Base-by-base conservation (phyloP, 2,329 filamentous ascomycete genomes). In the Talaromyces sp. region DNA sequence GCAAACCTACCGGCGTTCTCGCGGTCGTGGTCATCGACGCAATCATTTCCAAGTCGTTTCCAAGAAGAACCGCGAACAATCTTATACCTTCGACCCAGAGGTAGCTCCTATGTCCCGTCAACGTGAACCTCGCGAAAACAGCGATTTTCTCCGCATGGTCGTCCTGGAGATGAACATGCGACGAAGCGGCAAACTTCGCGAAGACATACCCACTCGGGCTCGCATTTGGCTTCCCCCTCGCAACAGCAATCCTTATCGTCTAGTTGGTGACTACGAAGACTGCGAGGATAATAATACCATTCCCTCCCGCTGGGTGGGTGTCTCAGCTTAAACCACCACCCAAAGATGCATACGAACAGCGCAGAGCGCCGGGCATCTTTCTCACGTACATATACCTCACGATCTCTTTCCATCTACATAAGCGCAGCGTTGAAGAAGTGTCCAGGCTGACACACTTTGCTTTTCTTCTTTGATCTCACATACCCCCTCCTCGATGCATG, bases 81-180 rank as follows among this genome's bases (percentile, higher is more conserved):
- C 75, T 30, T 71, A 55, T 20, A 58, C 60, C 1, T 70, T 66
- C 20, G 69, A 71, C 42, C 65, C 67, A 10, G 70, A 71, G 41
- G 62, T 68, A 4, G 69, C 72, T 2, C 75, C 79, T 2, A 69
- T 75, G 45, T 75, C 79, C 14, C 80, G 83, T 10, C 82, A 83
- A 60, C 77, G 84, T n/a, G 84, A 87, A 62, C 81, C 82, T 24
- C 75, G 84, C 46, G 84, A 87, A 63, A 87, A 87, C 66, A 76
- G 80, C 58, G 80, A 86, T 62, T 87, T 87, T 65, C 70, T 87
- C 42, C 80, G 84, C 32, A 80, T 86, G 58, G 82, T 86, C 14
- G 84, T 86, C 10, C 74, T 86, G 43, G 84, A 87, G 69, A 86
- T 86, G 83, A 86, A 86, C 66, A 87, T 87, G 84, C 79, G 84